A percentile compares a stretch with the other conserved stretches of the same genome.
phyloP scores from a whole-genome alignment of 306 rosid species.

The Datisca glomerata region DNA sequence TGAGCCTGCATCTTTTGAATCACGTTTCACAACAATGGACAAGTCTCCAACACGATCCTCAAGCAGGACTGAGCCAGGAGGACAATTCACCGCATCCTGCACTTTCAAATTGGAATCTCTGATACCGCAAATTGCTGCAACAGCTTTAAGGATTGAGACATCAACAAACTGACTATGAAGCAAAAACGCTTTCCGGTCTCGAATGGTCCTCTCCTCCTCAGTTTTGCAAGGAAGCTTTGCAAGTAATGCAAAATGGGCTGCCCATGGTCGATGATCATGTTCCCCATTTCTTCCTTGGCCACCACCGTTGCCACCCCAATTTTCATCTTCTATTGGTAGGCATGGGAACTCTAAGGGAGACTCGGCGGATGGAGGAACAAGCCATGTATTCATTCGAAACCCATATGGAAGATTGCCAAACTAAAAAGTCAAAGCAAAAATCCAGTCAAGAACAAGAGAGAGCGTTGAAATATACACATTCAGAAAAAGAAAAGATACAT shows the following conservation, averaged over 20 bases:
- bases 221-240: constrained; percentile 84
- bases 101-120: constrained; percentile 26
- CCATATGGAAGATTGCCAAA: constrained; percentile 97
- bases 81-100: constrained; percentile 13
- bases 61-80: constrained; percentile 25
- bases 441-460: constrained; percentile 7
- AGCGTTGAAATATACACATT: background rate
- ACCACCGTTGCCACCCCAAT: constrained; percentile 90
- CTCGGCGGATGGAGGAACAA: constrained; percentile 77
- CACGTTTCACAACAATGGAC: constrained; percentile 40
- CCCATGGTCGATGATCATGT: constrained; percentile 59
- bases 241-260: constrained; percentile 52
- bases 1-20: constrained; percentile 22
- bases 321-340: constrained; percentile 77
- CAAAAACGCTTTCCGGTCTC: constrained; percentile 91
- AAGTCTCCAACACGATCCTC: constrained; percentile 58
- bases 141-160: constrained; percentile 58
- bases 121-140: constrained; percentile 43
- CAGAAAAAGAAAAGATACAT: no score
- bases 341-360: constrained; percentile 46
- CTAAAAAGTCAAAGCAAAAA: constrained; percentile 19
- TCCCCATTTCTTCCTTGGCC: constrained; percentile 68
- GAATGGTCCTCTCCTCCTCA: constrained; percentile 77
- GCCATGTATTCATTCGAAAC: constrained; percentile 91
- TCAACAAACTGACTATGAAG: constrained; percentile 82